Base-by-base conservation (phyloP, 306 rosid species). In the Crotalaria pallida region DNA sequence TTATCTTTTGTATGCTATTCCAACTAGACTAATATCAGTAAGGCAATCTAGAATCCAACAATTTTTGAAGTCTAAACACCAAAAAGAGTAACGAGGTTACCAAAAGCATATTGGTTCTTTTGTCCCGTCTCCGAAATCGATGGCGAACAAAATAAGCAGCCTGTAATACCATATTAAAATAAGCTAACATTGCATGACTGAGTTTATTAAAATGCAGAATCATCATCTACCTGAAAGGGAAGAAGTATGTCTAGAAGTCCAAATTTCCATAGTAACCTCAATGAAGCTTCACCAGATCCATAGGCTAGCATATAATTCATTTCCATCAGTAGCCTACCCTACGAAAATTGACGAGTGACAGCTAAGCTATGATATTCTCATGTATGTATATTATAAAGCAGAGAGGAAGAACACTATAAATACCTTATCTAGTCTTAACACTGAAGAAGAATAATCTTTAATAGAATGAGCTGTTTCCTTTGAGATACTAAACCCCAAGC, bases 271-370 rank as follows among this genome's bases (percentile, higher is more conserved):
- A 93, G 75, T 69, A 86, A 68, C 67, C 96, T 88, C 72, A 93
- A 56, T 43, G 96, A 93, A 77, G 93, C 90, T 80, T 93, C 93
- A 49, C 93, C 88, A 45, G 93, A 93, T 59, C 98, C 97, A 76
- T 88, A 90, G 36, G 98, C 87, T 70, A 93, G 75, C 97, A 88
- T 88, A 77, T 93, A 90, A 78, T 93, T 90, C 72, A 88, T 80
- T 83, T 93, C 98, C 96, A 85, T 85, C 52, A 84, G 72, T 23
- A 90, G 91, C 83, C 98, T 86, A 77, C 88, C 86, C 98, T 93
- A 75, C 38, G 77, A 66, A 50, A 84, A 50, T 70, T 75, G 41
- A 81, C 41, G 49, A 67, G 17, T 36, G 49, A 22, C n/a, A 64
- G 64, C 72, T 70, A 56, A 73, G 68, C 75, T 43, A 72, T 47